These are phyloP conservation scores for Eucalyptus globulus DNA, from an alignment of 345 rosid species.

Conservation along the genomic window DNA sequence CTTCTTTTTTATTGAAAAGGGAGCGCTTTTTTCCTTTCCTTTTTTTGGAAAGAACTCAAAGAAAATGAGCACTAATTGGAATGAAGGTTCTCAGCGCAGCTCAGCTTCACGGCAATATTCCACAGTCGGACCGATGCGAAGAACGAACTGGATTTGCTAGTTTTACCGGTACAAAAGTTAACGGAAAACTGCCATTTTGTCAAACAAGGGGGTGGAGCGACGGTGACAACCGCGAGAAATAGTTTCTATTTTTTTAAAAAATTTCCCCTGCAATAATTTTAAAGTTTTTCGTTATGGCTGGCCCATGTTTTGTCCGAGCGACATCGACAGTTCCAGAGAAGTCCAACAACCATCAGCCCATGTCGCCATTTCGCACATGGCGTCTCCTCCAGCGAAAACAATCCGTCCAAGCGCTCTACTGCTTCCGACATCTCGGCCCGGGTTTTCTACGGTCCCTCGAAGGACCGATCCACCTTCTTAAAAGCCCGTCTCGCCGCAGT, in stretches of 20 bases:
- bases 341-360: not conserved
- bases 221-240: not conserved
- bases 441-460: not conserved
- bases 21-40: not conserved
- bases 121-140: not conserved
- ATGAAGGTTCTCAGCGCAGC: not conserved
- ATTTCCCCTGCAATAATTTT: not conserved
- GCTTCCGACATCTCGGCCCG: not conserved
- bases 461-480: not conserved
- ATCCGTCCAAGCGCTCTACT: not conserved
- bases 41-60: not conserved
- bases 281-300: not conserved
- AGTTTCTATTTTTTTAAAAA: not conserved
- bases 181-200: not conserved
- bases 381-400: not conserved
- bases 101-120: not conserved
- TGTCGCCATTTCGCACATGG: not conserved
- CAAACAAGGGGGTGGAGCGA: not conserved
- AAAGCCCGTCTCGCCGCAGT: not conserved
- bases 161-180: not conserved
- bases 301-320: not conserved
- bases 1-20: not conserved
- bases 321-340: not conserved
- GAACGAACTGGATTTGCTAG: not conserved
- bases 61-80: not conserved